Base-by-base conservation (phyloP, 345 rosid species). In the Bretschneidera sinensis region DNA sequence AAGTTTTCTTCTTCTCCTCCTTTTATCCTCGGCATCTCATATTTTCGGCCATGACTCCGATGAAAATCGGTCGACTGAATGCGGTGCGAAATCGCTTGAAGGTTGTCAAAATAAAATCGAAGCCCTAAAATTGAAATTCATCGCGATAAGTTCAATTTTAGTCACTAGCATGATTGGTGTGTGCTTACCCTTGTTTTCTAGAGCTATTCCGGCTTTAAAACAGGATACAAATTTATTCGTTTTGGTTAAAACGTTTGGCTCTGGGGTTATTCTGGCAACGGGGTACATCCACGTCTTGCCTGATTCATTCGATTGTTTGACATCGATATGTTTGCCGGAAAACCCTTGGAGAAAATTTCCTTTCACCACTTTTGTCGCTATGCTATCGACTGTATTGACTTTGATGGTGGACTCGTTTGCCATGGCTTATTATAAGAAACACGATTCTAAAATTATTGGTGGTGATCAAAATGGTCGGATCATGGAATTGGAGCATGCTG, bases 201-300 rank as follows among this genome's bases (percentile, higher is more conserved):
- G 39, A 0, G 15, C 9, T 0, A 3, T 80, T 17, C 69, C 68
- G 15, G 77, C 69, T 1, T 57, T 80, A 22, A 17, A 17, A 18
- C 72, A 74, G 0, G 74, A 77, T 1, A 56, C 28, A 50, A 19
- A 65, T 11, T 0, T 66, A 1, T 69, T 71, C 20, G 11, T 51
- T 2, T 10, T 77, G 0, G 74, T 77, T 0, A 77, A 66, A 25
- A 48, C 54, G 0, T 73, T 79, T 22, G 74, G 79, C 10, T 66
- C 78, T 0, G 80, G 78, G 0, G 76, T 75, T 15, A 76, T 76
- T 17, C 18, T 79, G 16, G 76, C 79, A 0, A 76, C 74, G 4
- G n/a, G n/a, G 71, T 76, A 64, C 55, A 71, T 67, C 70, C 79
- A 75, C 61, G 73, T 71, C 4, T 47, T 75, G 20, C 70, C 76